Evolutionary conservation across 2,329 filamentous ascomycete species (phyloP), one percentile per base, ranked within the genome.

Genomic region (Aspergillus sp.): DNA sequence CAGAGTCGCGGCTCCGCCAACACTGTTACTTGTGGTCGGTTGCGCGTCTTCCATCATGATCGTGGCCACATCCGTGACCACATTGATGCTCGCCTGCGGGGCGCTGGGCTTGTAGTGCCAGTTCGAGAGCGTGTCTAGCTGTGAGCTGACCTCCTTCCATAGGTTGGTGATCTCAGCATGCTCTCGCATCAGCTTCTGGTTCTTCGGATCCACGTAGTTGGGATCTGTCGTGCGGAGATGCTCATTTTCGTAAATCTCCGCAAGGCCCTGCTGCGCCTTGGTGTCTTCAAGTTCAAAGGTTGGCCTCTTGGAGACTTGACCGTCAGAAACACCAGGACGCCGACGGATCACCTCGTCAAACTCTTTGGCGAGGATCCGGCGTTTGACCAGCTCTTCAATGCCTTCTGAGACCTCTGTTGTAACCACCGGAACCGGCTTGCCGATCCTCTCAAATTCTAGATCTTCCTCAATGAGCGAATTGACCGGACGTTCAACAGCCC

Each of bases 41-140:
- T 96, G 88, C 1, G 91, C 93, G 67, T 99, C 94, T 76, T 99
- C 94, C 88, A 97, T 96, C 60, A 84, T 82, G 59, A 97, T 87
- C 3, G 89, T 91, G n/a, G 92, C 90, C 3, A 94, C 89, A 72
- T 97, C 93, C 21, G 90, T 83, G 31, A 97, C 88, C 50, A 97
- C 88, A 41, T 89, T 92, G 57, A 99, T 83, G 43, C 84, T 84
- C n/a, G 90, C 85, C 47, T 88, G 88, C 2, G 87, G 82, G 10
- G 89, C 87, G 76, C 92, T 95, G 49, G 94, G 94, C 72, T 90
- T 92, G 82, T 96, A 97, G 75, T 97, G 89, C 87, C 91, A 96
- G 70, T 89, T 96, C 72, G 87, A 92, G 58, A 99, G 84, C 21
- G 89, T 85, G 72, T 99, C 94, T 50, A 99, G 85, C 57, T 90